phyloP scores from a whole-genome alignment of 352 stramenopile species.

The Phytophthora pistaciae region DNA sequence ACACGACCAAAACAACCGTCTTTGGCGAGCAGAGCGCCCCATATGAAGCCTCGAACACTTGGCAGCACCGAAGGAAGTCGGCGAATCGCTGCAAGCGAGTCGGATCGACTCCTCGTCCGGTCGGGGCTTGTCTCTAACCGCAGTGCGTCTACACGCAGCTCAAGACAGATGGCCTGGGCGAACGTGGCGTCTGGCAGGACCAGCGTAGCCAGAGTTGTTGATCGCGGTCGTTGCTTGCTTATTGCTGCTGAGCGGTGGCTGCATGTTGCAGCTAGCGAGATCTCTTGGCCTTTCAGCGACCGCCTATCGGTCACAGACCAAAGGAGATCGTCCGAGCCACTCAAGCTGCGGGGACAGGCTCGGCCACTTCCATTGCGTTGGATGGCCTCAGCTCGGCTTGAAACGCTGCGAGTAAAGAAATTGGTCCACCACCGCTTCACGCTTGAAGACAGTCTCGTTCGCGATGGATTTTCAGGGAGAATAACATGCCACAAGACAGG shows the following conservation, averaged over 20 bases:
- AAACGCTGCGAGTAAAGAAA: conserved; percentile 10
- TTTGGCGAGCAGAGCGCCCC: not conserved
- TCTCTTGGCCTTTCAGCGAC: not conserved
- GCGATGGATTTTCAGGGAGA: conserved; percentile 32
- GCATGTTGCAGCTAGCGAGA: not conserved
- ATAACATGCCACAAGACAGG: conserved; percentile 14
- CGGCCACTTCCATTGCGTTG: conserved; percentile 13
- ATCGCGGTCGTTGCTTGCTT: conserved; percentile 5
- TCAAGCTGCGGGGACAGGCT: conserved; percentile 11
- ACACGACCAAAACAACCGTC: not conserved
- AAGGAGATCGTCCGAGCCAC: conserved; percentile 10
- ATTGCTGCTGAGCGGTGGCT: not conserved
- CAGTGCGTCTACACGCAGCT: conserved; percentile 22
- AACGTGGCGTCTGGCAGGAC: conserved; percentile 16
- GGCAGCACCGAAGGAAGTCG: not conserved
- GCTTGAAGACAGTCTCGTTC: conserved; percentile 19
- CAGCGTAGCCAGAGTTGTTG: conserved; percentile 9
- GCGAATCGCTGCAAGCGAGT: not conserved
- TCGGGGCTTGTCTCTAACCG: conserved; percentile 19
- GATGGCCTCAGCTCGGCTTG: conserved; percentile 11
- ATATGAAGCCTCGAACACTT: not conserved
- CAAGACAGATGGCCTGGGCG: conserved; percentile 34
- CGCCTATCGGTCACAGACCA: not conserved
- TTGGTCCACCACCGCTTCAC: not conserved
- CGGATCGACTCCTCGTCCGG: conserved; percentile 10